Evolutionary conservation across 148 eudicot species (phyloP).

Genomic region (Beta vulgaris): DNA sequence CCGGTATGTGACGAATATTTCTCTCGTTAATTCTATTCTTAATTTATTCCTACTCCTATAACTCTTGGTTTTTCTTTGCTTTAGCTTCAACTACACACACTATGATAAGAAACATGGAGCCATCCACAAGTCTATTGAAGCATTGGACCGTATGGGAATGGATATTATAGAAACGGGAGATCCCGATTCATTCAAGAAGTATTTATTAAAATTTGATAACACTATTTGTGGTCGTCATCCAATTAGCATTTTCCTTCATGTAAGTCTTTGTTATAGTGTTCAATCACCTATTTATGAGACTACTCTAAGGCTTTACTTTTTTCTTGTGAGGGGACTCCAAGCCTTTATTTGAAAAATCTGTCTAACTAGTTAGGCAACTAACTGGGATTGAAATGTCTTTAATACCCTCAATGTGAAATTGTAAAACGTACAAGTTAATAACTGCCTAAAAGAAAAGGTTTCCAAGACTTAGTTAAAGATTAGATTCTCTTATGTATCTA

Average conservation of each 20-base stretch:
- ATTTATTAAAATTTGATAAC: conserved; percentile 76
- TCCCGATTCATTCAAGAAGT: conserved; percentile 80
- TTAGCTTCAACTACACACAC: conserved; percentile 77
- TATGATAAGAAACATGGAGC: conserved; percentile 84
- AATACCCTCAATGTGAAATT: too few relatives aligned
- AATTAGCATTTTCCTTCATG: conserved; percentile 91
- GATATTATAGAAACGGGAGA: conserved; percentile 88
- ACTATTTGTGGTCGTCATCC: conserved; percentile 99
- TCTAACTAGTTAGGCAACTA: too few relatives aligned
- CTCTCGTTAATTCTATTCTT: neutral
- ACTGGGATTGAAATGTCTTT: too few relatives aligned
- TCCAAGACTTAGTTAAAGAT: too few relatives aligned
- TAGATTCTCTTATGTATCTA: too few relatives aligned
- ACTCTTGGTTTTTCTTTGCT: neutral
- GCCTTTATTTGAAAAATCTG: too few relatives aligned
- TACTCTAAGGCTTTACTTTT: neutral
- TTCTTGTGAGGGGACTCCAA: too few relatives aligned
- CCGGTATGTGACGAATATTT: conserved; percentile 73
- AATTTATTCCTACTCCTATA: neutral
- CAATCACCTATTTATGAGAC: neutral
- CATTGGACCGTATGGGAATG: conserved; percentile 91
- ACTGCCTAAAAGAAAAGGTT: too few relatives aligned
- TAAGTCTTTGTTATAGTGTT: conserved; percentile 34
- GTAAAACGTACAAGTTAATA: too few relatives aligned
- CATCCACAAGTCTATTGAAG: conserved; percentile 85